Base-by-base conservation (phyloP, 2,329 filamentous ascomycete species). In the Aureobasidium uvarum region DNA sequence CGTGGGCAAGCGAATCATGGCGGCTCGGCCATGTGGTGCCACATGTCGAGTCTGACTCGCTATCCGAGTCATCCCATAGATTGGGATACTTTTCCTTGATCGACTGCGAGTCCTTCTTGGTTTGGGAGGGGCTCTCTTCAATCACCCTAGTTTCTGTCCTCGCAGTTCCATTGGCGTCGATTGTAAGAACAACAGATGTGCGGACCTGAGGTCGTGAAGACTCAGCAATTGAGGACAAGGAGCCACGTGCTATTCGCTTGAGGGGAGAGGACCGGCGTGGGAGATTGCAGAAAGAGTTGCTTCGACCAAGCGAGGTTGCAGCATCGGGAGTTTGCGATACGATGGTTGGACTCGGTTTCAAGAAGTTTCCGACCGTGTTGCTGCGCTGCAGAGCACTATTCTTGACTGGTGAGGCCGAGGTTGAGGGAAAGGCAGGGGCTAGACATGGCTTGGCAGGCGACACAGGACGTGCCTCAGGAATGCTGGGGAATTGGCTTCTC, bases 101-200 rank as follows among this genome's bases (percentile, higher is more conserved):
- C 5, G 67, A 56, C 45, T 81, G 81, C 55, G 78, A 77, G 3
- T 77, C 74, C 20, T 71, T 70, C 8, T 73, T 73, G 10, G 74
- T 73, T 20, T 74, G 73, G 3, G 74, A 75, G 3, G 74, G 74
- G 56, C 75, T 76, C 6, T 76, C 73, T 1, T 76, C 74, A 1
- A 71, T 70, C 54, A 74, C 70, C 33, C 75, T 71, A n/a, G 79
- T 80, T 69, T 81, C 78, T 6, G 80, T 80, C 13, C 80, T 74
- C 46, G 81, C 81, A 50, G 76, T 74, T 16, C 81, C 81, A 59
- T 74, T 78, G 67, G 81, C 79, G 68, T 82, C 81, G 41, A 83
- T 76, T 6, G 73, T 76, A 46, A 77, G 67, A 43, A 82, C 74
- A 23, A 83, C 76, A 8, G 79, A 78, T 54, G 78, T 78, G 58